Evolutionary conservation across 495 filamentous ascomycete species (phyloP), one percentile per base, ranked within the genome.

Genomic region (Beverwykella pulmonaria): DNA sequence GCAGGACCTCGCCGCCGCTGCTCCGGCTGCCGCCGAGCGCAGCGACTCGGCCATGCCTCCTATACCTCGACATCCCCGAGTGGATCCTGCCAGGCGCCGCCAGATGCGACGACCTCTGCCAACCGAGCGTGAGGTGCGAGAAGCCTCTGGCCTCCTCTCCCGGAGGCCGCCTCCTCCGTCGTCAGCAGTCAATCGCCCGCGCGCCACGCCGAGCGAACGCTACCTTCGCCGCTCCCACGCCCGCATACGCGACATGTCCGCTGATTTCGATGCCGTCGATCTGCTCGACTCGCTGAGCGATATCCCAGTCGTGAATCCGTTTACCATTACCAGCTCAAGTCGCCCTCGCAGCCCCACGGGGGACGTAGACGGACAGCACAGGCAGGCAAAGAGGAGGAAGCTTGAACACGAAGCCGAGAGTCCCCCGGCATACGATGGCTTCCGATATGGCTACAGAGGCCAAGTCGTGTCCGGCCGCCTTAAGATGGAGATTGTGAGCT

Each of bases 401-500:
- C 72, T 93, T 32, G 88, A 92, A 52, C 77, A 83, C 6, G 88
- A 92, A 57, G 29, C 30, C 9, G 80, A 79, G 59, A 68, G 79
- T 12, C 72, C 77, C 8, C 76, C 83, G 34, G 81, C 80, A 15
- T 80, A 84, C 23, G 80, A 80, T 52, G 83, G 82, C 4, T 88
- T 93, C 57, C 85, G 82, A 59, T 96, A 96, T 66, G 92, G 92
- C 1, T 85, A 86, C 68, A 90, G 86, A 72, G 92, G 92, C 19
- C 92, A 96, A 72, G 88, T 93, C 6, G 88, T 92, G 34, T 83
- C 91, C 0, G 91, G 92, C 14, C 80, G 83, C 63, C 76, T 97
- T 61, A 86, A 83, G 61, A 92, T 97, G 91, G 89, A 94, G 73
- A 84, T 97, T 56, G 84, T 87, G 19, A 91, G 85, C 80, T 98